Evolutionary conservation across 495 filamentous ascomycete species (phyloP), one percentile per base, ranked within the genome.

Genomic region (Cenococcum geophilum): DNA sequence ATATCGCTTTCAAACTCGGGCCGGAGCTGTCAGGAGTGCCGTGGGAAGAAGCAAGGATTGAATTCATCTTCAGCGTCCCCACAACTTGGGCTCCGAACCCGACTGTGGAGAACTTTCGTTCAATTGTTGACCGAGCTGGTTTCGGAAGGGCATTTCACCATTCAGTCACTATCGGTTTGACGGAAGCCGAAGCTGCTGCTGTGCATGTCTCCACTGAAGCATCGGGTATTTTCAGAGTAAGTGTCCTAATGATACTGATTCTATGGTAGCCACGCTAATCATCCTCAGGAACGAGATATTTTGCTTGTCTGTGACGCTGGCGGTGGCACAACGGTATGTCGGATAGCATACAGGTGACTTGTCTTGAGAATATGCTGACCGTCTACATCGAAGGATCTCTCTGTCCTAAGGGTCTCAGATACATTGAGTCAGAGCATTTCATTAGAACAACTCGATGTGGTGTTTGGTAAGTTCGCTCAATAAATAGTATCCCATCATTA

Each of bases 131-230:
- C 20, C 63, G 69, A 4, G 80, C 81, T 4, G 81, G 84, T 2
- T 82, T 81, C 66, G 79, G 79, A 8, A 63, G 63, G 4, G 73
- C 74, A 1, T 55, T 59, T 0, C 70, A 70, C 18, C 81, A 85
- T 68, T 72, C 70, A 5, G 79, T 78, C 1, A 68, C 63, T n/a
- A 82, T 88, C 45, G 82, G 82, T n/a, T 69, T 87, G 16, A 88
- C 85, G 0, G 85, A 88, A 68, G 83, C 85, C 4, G 85, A 88
- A 69, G 85, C 85, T 4, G 84, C 84, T 6, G 85, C 85, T 12
- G 83, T 86, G 0, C 78, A 80, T 67, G 75, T 78, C 0, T 76
- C 75, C 5, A 77, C 75, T 21, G 75, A 76, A 42, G 74, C 67
- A 22, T 71, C 62, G 49, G 70, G 62, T 5, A 64, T 68, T 10